These are phyloP conservation scores for Xylaria sp. DNA, from an alignment of 2,329 filamentous ascomycete genomes.

Conservation along the genomic window DNA sequence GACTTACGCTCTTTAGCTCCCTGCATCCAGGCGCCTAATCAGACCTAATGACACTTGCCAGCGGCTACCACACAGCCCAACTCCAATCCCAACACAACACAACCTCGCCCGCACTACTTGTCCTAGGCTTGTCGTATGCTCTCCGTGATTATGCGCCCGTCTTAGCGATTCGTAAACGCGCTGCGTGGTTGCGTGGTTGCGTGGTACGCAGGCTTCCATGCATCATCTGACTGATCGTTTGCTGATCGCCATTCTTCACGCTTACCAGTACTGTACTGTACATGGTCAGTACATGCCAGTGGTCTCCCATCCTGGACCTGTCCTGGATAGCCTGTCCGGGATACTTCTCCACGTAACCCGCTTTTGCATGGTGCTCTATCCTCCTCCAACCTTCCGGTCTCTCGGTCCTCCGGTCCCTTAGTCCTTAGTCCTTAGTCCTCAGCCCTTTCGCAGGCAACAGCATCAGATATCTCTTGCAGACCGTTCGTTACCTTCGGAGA, in stretches of 20 bases:
- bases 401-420: background rate
- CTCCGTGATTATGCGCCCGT: conserved; percentile 31
- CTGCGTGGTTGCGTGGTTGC: conserved; percentile 33
- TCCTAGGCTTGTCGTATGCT: background rate
- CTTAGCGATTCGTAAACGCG: conserved; percentile 32
- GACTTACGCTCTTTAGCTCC: too few relatives aligned
- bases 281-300: too few relatives aligned
- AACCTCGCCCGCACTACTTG: conserved; percentile 16
- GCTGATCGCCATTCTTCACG: conserved; percentile 20
- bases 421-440: too few relatives aligned
- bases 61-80: conserved; percentile 29
- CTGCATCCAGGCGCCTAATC: too few relatives aligned
- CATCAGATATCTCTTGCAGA: conserved; percentile 2
- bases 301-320: too few relatives aligned
- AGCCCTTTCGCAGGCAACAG: background rate
- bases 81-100: conserved; percentile 30
- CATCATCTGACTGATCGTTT: conserved; percentile 24
- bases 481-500: background rate
- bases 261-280: too few relatives aligned
- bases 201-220: conserved; percentile 31
- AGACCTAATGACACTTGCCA: conserved; percentile 25
- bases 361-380: conserved; percentile 16
- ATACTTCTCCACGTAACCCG: conserved; percentile 22
- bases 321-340: too few relatives aligned
- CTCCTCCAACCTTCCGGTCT: background rate